These are phyloP conservation scores for Saccharomyces hybrid DNA, from an alignment of 1,139 yeast species.

Conservation along the genomic window DNA sequence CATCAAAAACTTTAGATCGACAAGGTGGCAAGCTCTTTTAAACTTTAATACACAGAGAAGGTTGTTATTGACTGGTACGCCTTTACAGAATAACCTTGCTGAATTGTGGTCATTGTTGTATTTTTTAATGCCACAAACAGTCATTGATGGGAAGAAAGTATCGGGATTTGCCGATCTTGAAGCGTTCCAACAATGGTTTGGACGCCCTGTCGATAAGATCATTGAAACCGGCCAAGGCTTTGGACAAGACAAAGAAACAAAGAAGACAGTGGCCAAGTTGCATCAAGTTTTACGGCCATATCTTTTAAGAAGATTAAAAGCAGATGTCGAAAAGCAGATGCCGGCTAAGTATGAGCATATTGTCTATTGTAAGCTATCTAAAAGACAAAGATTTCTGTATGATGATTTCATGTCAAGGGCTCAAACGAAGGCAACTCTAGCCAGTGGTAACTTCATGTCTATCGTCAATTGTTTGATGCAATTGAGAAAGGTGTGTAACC, in stretches of 20 bases:
- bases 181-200: slow-evolving; percentile 97
- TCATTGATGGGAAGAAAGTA: slow-evolving; percentile 39
- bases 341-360: slow-evolving; percentile 96
- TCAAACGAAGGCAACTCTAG: slow-evolving; percentile 85
- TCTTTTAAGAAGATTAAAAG: slow-evolving; percentile 79
- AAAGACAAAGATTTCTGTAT: slow-evolving; percentile 82
- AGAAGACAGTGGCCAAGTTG: slow-evolving; percentile 74
- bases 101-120: slow-evolving; percentile 91
- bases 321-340: slow-evolving; percentile 98
- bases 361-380: slow-evolving; percentile 82
- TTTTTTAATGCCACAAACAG: slow-evolving; percentile 79
- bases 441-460: slow-evolving; percentile 89
- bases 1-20: slow-evolving; percentile 90
- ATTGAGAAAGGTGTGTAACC: slow-evolving; percentile 92
- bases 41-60: slow-evolving; percentile 91
- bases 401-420: slow-evolving; percentile 98
- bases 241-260: slow-evolving; percentile 58
- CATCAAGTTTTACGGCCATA: slow-evolving; percentile 95
- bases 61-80: slow-evolving; percentile 87
- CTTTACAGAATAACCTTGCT: slow-evolving; percentile 83
- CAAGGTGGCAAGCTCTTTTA: slow-evolving; percentile 91
- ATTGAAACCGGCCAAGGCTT: slow-evolving; percentile 63
- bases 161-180: slow-evolving; percentile 94
- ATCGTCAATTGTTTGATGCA: slow-evolving; percentile 98
- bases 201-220: slow-evolving; percentile 87